Evolutionary conservation across 225 moss, liverwort and hornwort species (phyloP).

Genomic region (Marchantia polymorpha): DNA sequence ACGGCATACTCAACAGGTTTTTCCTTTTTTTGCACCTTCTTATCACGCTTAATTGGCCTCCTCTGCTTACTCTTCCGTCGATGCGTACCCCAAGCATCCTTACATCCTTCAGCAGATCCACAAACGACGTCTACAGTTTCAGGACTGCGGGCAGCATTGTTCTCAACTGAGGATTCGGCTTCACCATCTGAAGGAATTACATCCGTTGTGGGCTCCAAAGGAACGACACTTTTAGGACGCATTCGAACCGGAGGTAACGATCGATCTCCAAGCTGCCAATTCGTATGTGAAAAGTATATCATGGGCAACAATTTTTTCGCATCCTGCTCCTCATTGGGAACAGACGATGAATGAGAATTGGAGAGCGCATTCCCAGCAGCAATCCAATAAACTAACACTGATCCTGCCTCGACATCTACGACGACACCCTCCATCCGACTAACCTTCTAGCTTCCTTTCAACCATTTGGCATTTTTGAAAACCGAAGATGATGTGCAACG

Average conservation of each 20-base stretch:
- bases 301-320: slow-evolving; percentile 70
- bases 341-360: slow-evolving; percentile 63
- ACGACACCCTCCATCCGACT: slow-evolving; percentile 75
- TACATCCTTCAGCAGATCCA: slow-evolving; percentile 44
- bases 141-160: slow-evolving; percentile 30
- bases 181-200: slow-evolving; percentile 52
- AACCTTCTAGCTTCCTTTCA: slow-evolving; percentile 76
- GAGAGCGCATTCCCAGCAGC: slow-evolving; percentile 52
- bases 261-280: slow-evolving; percentile 98
- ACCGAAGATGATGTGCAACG: slow-evolving; percentile 52
- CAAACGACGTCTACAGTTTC: slow-evolving; percentile 43
- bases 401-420: slow-evolving; percentile 74
- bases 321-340: slow-evolving; percentile 83
- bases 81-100: slow-evolving; percentile 40
- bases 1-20: slow-evolving; percentile 71
- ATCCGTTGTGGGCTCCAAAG: slow-evolving; percentile 19
- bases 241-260: slow-evolving; percentile 64
- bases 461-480: slow-evolving; percentile 82
- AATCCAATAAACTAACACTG: slow-evolving; percentile 79
- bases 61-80: slow-evolving; percentile 50
- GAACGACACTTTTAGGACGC: slow-evolving; percentile 35
- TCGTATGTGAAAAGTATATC: slow-evolving; percentile 73
- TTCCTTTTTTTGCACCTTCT: slow-evolving; percentile 76
- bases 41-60: slow-evolving; percentile 62
- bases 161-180: slow-evolving; percentile 43